Conservation (phyloP, 139 green algal genomes). For the Chlamydomonas eustigma region DNA sequence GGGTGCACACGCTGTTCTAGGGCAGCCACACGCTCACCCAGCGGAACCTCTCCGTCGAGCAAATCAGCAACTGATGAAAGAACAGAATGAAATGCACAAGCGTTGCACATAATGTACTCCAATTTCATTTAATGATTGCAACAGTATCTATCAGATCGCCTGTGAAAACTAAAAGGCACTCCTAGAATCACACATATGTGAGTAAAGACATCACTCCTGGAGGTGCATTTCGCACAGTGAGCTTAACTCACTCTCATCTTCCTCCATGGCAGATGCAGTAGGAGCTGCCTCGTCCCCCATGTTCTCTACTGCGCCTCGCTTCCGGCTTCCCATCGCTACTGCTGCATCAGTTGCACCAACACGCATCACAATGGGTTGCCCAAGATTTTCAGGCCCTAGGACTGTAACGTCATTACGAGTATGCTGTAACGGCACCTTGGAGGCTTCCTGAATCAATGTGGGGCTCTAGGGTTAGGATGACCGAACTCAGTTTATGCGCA, state of each 20-base stretch:
- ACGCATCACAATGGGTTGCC: constrained; percentile 10
- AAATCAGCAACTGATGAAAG: constrained; percentile 14
- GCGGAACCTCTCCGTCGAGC: constrained; percentile 26
- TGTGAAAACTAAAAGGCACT: no score
- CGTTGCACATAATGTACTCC: no score
- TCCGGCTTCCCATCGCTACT: constrained; percentile 12
- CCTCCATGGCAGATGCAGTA: neutral
- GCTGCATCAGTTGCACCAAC: neutral
- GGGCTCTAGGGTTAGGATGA: no score
- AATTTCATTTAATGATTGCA: no score
- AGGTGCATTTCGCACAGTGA: no score
- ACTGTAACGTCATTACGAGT: constrained; percentile 21
- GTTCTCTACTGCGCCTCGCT: constrained; percentile 1
- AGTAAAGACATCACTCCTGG: no score
- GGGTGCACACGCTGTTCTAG: constrained; percentile 24
- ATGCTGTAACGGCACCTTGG: neutral
- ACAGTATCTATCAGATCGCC: no score
- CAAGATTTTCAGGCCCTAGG: constrained; percentile 30
- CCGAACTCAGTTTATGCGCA: no score
- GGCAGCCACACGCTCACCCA: constrained; percentile 46
- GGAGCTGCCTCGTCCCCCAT: neutral
- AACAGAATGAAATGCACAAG: no score
- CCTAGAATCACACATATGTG: no score
- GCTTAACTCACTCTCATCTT: constrained; percentile 25
- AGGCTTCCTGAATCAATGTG: neutral